Evolutionary conservation across 208 protist genomes (phyloP), one percentile per base, ranked within the genome.

Genomic region (Naegleria lovaniensis): DNA sequence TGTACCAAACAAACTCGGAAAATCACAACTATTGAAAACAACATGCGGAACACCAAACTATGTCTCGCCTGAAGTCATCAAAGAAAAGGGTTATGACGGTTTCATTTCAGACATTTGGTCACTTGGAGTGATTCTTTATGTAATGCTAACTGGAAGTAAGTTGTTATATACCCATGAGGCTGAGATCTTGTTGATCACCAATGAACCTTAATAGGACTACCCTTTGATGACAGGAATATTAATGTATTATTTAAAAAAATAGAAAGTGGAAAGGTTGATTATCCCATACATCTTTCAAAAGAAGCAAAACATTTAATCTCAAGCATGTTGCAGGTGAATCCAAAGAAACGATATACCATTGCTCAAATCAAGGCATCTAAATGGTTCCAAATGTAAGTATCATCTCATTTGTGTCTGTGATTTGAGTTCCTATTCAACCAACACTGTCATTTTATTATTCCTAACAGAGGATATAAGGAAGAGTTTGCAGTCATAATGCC

Each of bases 131-230:
- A 97, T 98, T 92, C 94, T 98, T n/a, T 97, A 96, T 90, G 96
- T 98, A 76, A 97, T 98, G 95, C 94, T 99, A 33, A 97, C 97
- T 16, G 98, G 98, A 7, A 94, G 67, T 79, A 79, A 36, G 67
- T 48, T 48, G 43, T 48, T 48, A 48, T 48, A 48, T 48, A 1
- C 43, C 43, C 43, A n/a, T n/a, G n/a, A n/a, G n/a, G n/a, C n/a
- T n/a, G n/a, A n/a, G n/a, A n/a, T n/a, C n/a, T n/a, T n/a, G n/a
- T n/a, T n/a, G n/a, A n/a, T n/a, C n/a, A n/a, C n/a, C n/a, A n/a
- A n/a, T n/a, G n/a, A 75, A 16, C 13, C 25, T 79, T 79, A 36
- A 33, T 9, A 38, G 94, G 93, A 59, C 91, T 98, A 29, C 96
- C 96, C 38, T 98, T 98, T 85, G 96, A 98, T 87, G 96, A 96